phyloP scores from a whole-genome alignment of 2,329 filamentous ascomycete species.

The Ampelomyces quisqualis region DNA sequence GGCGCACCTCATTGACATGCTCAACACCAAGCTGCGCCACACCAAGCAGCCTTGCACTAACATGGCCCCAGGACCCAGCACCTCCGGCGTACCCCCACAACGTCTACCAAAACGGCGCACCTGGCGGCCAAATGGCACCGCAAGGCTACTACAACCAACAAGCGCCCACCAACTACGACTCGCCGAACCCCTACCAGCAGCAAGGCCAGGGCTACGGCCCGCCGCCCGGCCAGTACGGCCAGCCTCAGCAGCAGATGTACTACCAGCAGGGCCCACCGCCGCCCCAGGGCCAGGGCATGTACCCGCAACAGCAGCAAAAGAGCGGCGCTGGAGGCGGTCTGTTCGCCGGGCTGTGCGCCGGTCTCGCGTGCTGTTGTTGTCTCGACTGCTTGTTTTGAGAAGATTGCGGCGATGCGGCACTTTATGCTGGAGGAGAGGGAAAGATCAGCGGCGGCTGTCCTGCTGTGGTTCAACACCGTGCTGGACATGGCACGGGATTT shows the following conservation, averaged over 20 bases:
- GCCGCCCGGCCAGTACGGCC: slow-evolving; percentile 24
- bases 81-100: slow-evolving; percentile 37
- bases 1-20: not conserved
- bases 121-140: slow-evolving; percentile 30
- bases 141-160: slow-evolving; percentile 3
- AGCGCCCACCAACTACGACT: slow-evolving; percentile 25
- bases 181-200: slow-evolving; percentile 26
- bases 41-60: too few species aligned
- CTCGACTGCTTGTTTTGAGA: slow-evolving; percentile 53
- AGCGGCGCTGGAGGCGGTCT: slow-evolving; percentile 43
- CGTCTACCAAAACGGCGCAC: too few species aligned
- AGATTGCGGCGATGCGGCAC: not conserved
- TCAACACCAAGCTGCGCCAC: slow-evolving; percentile 5
- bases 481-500: too few species aligned
- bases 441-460: not conserved
- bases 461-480: not conserved
- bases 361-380: slow-evolving; percentile 55
- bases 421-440: not conserved
- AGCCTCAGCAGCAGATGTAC: slow-evolving; percentile 22
- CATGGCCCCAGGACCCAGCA: slow-evolving; percentile 28
- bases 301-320: slow-evolving; percentile 36
- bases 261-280: slow-evolving; percentile 33
- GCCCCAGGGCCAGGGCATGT: slow-evolving; percentile 36
- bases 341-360: slow-evolving; percentile 47
- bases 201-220: slow-evolving; percentile 25